Conservation (phyloP, 306 rosid species). For the Citrullus amarus region DNA sequence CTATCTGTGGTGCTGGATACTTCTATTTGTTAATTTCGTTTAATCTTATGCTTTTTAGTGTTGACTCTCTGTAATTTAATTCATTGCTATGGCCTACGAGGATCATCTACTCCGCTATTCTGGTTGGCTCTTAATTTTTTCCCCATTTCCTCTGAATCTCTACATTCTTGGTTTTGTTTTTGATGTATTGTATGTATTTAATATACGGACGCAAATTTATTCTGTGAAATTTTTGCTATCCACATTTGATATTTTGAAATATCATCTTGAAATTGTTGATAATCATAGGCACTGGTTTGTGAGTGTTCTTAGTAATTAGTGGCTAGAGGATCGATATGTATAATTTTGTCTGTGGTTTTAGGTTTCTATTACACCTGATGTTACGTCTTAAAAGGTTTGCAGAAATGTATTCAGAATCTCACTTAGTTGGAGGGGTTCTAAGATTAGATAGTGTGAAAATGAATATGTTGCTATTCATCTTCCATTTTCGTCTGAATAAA, state of each 20-base stretch:
- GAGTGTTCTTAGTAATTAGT: not conserved
- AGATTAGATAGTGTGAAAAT: slow-evolving; percentile 61
- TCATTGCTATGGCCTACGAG: too few species aligned
- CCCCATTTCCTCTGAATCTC: too few species aligned
- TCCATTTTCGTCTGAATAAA: slow-evolving; percentile 28
- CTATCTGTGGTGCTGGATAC: too few species aligned
- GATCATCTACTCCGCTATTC: not conserved
- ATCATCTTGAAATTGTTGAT: not conserved
- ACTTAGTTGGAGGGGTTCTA: slow-evolving; percentile 17
- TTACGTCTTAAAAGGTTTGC: slow-evolving; percentile 29
- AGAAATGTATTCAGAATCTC: not conserved
- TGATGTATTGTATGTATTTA: not conserved
- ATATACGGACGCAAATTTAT: not conserved
- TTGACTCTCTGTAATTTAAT: too few species aligned
- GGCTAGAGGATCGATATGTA: not conserved
- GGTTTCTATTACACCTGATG: slow-evolving; percentile 45
- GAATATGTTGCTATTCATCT: slow-evolving; percentile 35
- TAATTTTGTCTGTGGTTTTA: not conserved
- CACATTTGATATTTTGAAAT: not conserved
- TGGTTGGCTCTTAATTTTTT: not conserved
- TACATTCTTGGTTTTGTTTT: not conserved
- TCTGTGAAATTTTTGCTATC: not conserved
- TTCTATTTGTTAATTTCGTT: not conserved
- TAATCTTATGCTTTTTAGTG: not conserved
- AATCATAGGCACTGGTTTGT: not conserved